Evolutionary conservation across 148 eudicot genomes (phyloP).

Genomic region (Suaeda aralocaspica): DNA sequence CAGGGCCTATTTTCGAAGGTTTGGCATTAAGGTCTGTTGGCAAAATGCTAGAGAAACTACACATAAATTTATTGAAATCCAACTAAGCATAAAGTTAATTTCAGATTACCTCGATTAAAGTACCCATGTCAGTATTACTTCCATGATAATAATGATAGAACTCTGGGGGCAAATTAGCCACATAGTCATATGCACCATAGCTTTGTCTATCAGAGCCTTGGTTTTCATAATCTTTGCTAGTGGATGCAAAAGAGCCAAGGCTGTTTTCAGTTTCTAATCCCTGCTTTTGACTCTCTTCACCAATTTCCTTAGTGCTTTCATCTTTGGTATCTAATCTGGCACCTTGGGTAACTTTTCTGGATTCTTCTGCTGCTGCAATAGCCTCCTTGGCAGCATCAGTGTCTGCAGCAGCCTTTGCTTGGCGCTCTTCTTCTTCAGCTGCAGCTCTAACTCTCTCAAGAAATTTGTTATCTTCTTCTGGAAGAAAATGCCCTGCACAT

Average conservation of each 20-base stretch:
- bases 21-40: no score
- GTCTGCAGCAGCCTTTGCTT: constrained; percentile 71
- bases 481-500: constrained; percentile 82
- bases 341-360: constrained; percentile 40
- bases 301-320: constrained; percentile 27
- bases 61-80: neutral
- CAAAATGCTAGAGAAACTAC: neutral
- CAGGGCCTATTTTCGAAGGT: neutral
- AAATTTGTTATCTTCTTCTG: constrained; percentile 89
- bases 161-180: constrained; percentile 75
- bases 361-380: constrained; percentile 73
- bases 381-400: constrained; percentile 77
- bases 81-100: neutral
- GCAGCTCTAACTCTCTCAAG: constrained; percentile 84
- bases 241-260: constrained; percentile 17
- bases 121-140: constrained; percentile 86
- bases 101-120: constrained; percentile 68
- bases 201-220: constrained; percentile 36
- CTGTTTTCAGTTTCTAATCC: constrained; percentile 23
- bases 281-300: constrained; percentile 30
- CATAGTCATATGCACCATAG: constrained; percentile 51
- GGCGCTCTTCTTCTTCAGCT: constrained; percentile 91
- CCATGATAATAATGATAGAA: constrained; percentile 96
- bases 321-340: constrained; percentile 32
- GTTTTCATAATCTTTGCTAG: constrained; percentile 35